Evolutionary conservation across 2,329 filamentous ascomycete genomes (phyloP).

Genomic region (Chalaropsis ovoidea): DNA sequence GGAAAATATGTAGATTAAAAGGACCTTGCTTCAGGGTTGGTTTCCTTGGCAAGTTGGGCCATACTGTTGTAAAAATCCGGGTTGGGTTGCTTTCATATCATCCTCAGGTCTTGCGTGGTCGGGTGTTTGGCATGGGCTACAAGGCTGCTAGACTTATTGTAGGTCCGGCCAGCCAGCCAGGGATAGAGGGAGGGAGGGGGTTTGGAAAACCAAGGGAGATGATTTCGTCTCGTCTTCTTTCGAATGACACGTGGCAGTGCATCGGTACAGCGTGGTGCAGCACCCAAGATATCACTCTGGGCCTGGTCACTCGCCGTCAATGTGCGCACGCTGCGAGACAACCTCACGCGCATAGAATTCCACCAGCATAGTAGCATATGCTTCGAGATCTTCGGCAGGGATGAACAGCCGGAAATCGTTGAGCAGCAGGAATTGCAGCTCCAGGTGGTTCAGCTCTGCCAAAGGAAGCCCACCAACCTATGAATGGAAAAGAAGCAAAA

Average conservation of each 20-base stretch:
- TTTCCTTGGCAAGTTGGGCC: not conserved
- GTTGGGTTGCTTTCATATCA: not conserved
- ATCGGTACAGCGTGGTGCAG: not conserved
- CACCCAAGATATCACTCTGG: not conserved
- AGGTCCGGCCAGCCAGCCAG: not conserved
- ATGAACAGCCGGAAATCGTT: constrained; percentile 94
- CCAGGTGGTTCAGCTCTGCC: constrained; percentile 86
- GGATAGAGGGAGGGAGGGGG: not conserved
- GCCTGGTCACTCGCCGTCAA: constrained; percentile 1
- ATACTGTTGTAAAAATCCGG: not conserved
- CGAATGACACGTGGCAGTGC: not conserved
- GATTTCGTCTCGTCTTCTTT: not conserved
- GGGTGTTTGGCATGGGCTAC: too few species aligned
- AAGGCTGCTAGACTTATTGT: too few species aligned
- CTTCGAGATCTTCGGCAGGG: constrained; percentile 88
- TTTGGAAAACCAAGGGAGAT: not conserved
- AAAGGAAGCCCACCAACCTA: constrained; percentile 90
- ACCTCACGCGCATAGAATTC: constrained; percentile 95
- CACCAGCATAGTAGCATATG: constrained; percentile 95
- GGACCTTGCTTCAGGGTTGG: not conserved
- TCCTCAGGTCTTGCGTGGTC: too few species aligned
- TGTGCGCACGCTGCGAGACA: constrained; percentile 35
- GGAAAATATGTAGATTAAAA: not conserved
- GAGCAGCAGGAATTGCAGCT: constrained; percentile 86
- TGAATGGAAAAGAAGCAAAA: not conserved